phyloP scores from a whole-genome alignment of 208 protist species.

The Wallacemonas sp. region DNA sequence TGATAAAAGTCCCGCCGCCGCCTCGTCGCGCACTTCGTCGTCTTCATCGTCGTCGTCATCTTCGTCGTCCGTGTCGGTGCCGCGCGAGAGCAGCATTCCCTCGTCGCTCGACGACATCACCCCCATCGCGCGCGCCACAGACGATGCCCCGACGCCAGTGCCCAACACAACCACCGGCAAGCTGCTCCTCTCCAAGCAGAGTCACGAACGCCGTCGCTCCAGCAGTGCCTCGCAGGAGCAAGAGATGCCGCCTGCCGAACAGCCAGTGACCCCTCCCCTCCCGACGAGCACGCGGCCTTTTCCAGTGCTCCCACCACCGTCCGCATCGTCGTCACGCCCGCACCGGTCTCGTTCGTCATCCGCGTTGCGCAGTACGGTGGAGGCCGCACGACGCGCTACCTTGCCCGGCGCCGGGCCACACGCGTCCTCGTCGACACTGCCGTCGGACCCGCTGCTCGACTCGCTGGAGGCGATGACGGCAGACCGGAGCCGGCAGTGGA shows the following conservation, averaged over 20 bases:
- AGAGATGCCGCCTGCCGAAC: too few species aligned
- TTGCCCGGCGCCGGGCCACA: background rate
- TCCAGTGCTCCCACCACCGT: background rate
- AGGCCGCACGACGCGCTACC: background rate
- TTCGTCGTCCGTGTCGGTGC: background rate
- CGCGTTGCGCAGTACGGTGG: conserved; percentile 4
- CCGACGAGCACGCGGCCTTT: background rate
- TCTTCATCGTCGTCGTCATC: conserved; percentile 5
- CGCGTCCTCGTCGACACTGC: background rate
- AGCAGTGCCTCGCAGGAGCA: background rate
- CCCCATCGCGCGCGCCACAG: background rate
- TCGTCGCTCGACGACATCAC: conserved; percentile 6
- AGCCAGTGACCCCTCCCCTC: too few species aligned
- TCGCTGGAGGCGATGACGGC: background rate
- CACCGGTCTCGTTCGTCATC: background rate
- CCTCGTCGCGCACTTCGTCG: background rate
- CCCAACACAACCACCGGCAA: conserved; percentile 16
- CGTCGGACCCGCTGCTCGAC: background rate
- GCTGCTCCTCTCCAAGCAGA: conserved; percentile 5
- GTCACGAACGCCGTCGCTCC: background rate
- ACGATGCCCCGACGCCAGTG: background rate
- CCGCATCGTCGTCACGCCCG: background rate
- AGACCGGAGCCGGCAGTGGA: conserved; percentile 23
- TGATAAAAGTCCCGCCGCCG: background rate
- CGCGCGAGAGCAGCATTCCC: background rate